phyloP scores from a whole-genome alignment of 2,329 filamentous ascomycete species.

The Lithohypha guttulata region DNA sequence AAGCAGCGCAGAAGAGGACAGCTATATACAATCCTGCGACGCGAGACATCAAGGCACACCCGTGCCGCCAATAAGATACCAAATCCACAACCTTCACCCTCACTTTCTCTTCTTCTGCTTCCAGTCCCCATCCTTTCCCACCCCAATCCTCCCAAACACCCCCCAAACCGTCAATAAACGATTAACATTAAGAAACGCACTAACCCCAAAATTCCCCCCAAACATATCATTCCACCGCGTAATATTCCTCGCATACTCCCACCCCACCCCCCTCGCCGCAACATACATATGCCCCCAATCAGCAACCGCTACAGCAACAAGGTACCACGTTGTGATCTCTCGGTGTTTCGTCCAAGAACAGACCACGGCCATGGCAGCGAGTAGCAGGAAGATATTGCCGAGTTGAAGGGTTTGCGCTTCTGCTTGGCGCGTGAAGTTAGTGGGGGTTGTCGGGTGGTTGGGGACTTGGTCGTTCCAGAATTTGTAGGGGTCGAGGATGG shows the following conservation, averaged over 20 bases:
- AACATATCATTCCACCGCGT: slow-evolving; percentile 56
- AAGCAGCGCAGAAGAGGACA: no score
- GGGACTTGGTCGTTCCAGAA: slow-evolving; percentile 56
- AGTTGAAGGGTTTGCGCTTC: slow-evolving; percentile 55
- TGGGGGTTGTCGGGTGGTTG: slow-evolving; percentile 26
- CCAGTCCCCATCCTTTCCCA: slow-evolving; percentile 8
- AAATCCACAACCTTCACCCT: not conserved
- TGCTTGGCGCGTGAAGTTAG: slow-evolving; percentile 29
- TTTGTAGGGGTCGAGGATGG: slow-evolving; percentile 47
- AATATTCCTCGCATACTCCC: slow-evolving; percentile 43
- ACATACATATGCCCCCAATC: slow-evolving; percentile 59
- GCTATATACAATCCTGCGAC: no score
- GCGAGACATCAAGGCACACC: no score
- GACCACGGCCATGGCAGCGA: slow-evolving; percentile 54
- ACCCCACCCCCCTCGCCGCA: no score
- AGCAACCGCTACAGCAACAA: slow-evolving; percentile 52
- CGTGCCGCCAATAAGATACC: no score
- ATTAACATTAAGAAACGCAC: slow-evolving; percentile 47
- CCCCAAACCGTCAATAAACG: slow-evolving; percentile 50
- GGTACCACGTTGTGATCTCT: slow-evolving; percentile 55
- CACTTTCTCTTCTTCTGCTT: slow-evolving; percentile 7
- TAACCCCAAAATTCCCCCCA: slow-evolving; percentile 63
- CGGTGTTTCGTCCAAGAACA: slow-evolving; percentile 54
- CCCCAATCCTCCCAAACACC: slow-evolving; percentile 44
- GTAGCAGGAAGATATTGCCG: slow-evolving; percentile 57